Percentiles rank a stretch among this genome's conserved stretches.
Conservation (phyloP, 306 rosid species). For the Mimosa bimucronata region DNA sequence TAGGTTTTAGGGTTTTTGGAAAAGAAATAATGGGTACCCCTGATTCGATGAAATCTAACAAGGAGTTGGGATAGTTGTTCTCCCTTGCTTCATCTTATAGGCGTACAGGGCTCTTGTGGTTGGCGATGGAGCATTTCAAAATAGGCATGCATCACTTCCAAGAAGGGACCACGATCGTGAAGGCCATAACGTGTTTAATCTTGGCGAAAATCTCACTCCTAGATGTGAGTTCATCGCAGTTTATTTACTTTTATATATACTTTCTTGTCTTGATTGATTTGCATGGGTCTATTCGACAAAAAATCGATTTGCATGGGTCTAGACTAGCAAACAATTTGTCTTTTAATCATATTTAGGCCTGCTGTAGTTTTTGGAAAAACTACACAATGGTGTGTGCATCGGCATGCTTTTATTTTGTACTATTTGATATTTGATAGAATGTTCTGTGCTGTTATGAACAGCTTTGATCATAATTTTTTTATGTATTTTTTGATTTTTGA, state of each 20-base stretch:
- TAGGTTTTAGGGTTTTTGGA: slow-evolving; percentile 48
- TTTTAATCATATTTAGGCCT: not conserved
- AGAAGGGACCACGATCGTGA: slow-evolving; percentile 91
- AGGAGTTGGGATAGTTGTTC: slow-evolving; percentile 1
- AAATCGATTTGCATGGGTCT: too few relatives aligned
- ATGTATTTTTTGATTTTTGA: not conserved
- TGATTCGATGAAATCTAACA: slow-evolving; percentile 22
- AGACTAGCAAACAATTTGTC: too few relatives aligned
- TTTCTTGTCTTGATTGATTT: too few relatives aligned
- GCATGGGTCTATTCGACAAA: too few relatives aligned
- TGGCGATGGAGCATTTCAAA: slow-evolving; percentile 46
- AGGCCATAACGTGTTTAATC: slow-evolving; percentile 79
- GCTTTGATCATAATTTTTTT: not conserved
- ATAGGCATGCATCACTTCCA: slow-evolving; percentile 75
- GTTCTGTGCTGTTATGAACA: not conserved
- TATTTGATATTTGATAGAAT: not conserved
- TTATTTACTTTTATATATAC: too few relatives aligned
- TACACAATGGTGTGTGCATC: not conserved
- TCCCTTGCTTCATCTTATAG: slow-evolving; percentile 48
- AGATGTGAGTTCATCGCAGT: slow-evolving; percentile 60
- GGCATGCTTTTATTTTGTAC: not conserved
- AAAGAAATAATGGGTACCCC: not conserved
- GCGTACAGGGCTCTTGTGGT: slow-evolving; percentile 51
- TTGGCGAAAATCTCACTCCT: slow-evolving; percentile 95
- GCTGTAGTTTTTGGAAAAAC: not conserved